A percentile compares a stretch with the other conserved stretches of the same genome.
Conservation (phyloP, 2,329 filamentous ascomycete species). For the Mycogone perniciosa region DNA sequence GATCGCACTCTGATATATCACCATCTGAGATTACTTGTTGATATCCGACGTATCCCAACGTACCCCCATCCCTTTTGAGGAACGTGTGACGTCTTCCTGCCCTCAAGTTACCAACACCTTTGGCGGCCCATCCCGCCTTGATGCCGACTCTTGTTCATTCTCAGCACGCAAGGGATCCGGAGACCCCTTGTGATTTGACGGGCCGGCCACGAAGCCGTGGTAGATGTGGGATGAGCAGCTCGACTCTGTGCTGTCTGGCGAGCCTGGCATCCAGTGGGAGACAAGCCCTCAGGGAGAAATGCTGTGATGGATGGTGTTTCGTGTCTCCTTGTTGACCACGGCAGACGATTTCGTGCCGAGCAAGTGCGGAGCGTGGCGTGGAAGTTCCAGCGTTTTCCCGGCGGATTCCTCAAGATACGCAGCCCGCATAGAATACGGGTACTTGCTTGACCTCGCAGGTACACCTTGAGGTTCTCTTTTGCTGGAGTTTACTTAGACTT, state of each 20-base stretch:
- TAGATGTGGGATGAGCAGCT: slow-evolving; percentile 59
- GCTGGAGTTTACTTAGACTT: too few species aligned
- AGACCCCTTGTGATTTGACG: slow-evolving; percentile 15
- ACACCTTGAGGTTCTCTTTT: too few species aligned
- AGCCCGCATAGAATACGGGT: too few species aligned
- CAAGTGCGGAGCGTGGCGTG: too few species aligned
- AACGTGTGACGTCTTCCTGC: slow-evolving; percentile 4
- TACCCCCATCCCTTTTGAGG: background rate
- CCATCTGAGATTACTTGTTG: background rate
- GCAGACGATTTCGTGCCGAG: too few species aligned
- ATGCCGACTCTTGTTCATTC: slow-evolving; percentile 52
- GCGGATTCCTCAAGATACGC: too few species aligned
- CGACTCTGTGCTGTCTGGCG: slow-evolving; percentile 47
- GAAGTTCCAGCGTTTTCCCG: too few species aligned
- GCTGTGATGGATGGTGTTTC: too few species aligned
- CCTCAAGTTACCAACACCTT: slow-evolving; percentile 45
- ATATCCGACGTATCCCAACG: background rate
- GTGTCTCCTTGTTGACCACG: too few species aligned
- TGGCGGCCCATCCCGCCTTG: slow-evolving; percentile 56
- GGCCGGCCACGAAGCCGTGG: slow-evolving; percentile 52
- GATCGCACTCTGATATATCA: background rate
- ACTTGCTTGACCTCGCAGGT: too few species aligned
- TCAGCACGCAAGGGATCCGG: slow-evolving; percentile 31
- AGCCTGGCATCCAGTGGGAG: slow-evolving; percentile 26
- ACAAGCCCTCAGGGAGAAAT: too few species aligned